Base-by-base conservation (phyloP, 2,329 filamentous ascomycete species). In the Colletotrichum sp. region DNA sequence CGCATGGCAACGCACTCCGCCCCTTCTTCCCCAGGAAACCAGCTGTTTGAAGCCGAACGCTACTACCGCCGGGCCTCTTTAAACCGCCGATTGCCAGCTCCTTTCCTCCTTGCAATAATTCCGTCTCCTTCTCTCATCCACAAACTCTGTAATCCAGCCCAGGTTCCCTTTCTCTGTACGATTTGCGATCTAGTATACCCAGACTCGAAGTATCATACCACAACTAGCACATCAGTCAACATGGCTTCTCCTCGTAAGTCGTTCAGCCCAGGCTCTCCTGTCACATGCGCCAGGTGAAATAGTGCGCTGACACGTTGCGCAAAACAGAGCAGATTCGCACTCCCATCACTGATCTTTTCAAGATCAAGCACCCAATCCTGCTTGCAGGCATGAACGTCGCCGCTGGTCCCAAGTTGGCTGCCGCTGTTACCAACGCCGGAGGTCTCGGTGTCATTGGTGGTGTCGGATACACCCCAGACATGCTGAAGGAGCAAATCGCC, bases 361-460 rank as follows among this genome's bases (percentile, higher is more conserved):
- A 95, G 90, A 99, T 99, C 92, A 95, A 98, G 86, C 97, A 99
- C 88, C 97, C 97, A 75, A 90, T 99, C 84, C 89, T 99, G 83
- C 93, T 99, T 78, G 97, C 97, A 81, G 97, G 97, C 85, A 99
- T 99, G 97, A 99, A 99, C 90, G 97, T 99, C 78, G 97, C 97
- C 73, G 97, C 97, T 76, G 97, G 97, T 67, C 97, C 97, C 72
- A 98, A 96, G 90, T 93, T 99, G 83, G 97, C 97, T 69, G 97
- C 97, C 39, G 97, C 97, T 57, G 97, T 99, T 81, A 98, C 96
- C 80, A 98, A 99, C 87, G 97, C 97, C 68, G 97, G 97, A 80
- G 97, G 97, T 83, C 90, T 99, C 77, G 97, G 97, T 88, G 97
- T 99, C 82, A 96, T 99, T 81, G 97, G 97, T 80, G 97, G 97